Conservation (phyloP, 2,329 filamentous ascomycete genomes). For the Arthrobotrys sinensis region DNA sequence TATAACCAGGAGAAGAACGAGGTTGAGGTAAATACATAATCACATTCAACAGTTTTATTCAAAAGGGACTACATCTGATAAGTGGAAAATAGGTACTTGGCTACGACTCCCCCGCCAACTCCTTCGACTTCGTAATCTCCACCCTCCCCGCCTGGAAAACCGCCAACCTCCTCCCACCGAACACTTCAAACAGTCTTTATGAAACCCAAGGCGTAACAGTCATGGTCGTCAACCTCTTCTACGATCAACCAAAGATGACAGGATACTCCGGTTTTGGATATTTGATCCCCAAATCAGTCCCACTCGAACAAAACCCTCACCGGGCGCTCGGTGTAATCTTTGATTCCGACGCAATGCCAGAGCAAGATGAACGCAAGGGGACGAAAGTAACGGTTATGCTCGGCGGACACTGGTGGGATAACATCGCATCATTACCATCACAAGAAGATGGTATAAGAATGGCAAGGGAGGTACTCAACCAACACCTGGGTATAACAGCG, state of each 20-base stretch:
- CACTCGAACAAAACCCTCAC: constrained; percentile 82
- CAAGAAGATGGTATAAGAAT: constrained; percentile 77
- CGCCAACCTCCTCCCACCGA: constrained; percentile 29
- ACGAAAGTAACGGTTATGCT: constrained; percentile 96
- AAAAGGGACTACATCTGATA: constrained; percentile 22
- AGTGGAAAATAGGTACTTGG: constrained; percentile 50
- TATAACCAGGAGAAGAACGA: constrained; percentile 67
- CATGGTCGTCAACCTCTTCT: constrained; percentile 94
- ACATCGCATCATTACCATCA: constrained; percentile 74
- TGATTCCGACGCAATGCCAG: constrained; percentile 77
- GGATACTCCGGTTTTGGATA: constrained; percentile 86
- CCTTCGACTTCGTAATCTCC: constrained; percentile 56
- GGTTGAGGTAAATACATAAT: constrained; percentile 69
- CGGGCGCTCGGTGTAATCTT: constrained; percentile 92
- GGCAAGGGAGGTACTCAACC: constrained; percentile 78
- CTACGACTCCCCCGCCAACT: constrained; percentile 39
- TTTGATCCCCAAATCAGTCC: constrained; percentile 83
- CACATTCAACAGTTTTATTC: not conserved
- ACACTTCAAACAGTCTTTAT: constrained; percentile 68
- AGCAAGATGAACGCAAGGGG: constrained; percentile 68
- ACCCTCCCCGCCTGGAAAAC: constrained; percentile 42
- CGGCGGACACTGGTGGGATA: constrained; percentile 93
- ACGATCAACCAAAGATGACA: constrained; percentile 76
- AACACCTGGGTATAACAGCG: constrained; percentile 81
- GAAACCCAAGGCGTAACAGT: constrained; percentile 80